phyloP scores from a whole-genome alignment of 164 flowering plant species.

The grape (Vitis vinifera) region DNA sequence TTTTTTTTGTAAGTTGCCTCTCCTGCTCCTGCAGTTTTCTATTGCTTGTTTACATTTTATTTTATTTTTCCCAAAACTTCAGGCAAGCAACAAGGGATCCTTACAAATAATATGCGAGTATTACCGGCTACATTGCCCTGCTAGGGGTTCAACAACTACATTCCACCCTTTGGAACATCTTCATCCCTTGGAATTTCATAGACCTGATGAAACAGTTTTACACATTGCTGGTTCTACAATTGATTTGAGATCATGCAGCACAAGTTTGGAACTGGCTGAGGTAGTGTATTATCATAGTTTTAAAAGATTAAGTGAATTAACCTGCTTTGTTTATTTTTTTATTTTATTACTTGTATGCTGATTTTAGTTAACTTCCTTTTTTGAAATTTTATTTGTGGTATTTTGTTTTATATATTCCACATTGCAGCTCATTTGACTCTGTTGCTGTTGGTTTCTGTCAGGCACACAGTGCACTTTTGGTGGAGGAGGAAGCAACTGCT shows the following conservation, averaged over 20 bases:
- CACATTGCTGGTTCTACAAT: slow-evolving; percentile 74
- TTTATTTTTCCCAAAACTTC: slow-evolving; percentile 17
- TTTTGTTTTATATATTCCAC: not conserved
- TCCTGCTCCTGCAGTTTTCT: not conserved
- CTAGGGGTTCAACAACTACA: slow-evolving; percentile 65
- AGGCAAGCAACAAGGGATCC: slow-evolving; percentile 84
- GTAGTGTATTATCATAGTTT: slow-evolving; percentile 31
- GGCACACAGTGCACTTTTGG: slow-evolving; percentile 72
- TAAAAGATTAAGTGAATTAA: not conserved
- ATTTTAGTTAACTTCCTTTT: no score
- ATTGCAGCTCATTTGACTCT: slow-evolving; percentile 7
- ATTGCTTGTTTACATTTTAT: slow-evolving; percentile 1
- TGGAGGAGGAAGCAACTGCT: slow-evolving; percentile 93
- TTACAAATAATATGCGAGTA: slow-evolving; percentile 86
- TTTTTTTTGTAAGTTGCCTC: not conserved
- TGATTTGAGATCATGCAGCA: slow-evolving; percentile 74
- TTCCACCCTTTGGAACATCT: slow-evolving; percentile 92
- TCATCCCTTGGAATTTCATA: slow-evolving; percentile 75
- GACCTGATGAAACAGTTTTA: slow-evolving; percentile 64
- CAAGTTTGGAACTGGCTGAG: slow-evolving; percentile 83
- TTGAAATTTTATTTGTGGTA: not conserved
- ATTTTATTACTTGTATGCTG: not conserved
- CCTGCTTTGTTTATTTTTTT: not conserved
- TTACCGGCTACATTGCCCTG: slow-evolving; percentile 59
- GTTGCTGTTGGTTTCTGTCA: slow-evolving; percentile 29